phyloP scores from a whole-genome alignment of 225 moss, liverwort and hornwort genomes.

The Straminergon stramineum region DNA sequence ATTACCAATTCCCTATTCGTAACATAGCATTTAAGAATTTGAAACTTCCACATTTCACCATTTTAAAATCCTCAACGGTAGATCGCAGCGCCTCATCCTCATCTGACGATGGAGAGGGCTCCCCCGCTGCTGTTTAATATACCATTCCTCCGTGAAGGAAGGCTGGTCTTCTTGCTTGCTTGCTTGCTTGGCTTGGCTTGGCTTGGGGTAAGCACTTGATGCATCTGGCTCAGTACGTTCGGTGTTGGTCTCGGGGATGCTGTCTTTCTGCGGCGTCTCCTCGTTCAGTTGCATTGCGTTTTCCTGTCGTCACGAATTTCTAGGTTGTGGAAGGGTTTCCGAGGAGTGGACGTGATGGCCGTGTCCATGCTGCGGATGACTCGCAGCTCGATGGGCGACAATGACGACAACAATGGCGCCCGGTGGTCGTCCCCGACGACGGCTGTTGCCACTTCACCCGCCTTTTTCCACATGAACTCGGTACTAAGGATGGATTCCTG shows the following conservation, averaged over 20 bases:
- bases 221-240: background rate
- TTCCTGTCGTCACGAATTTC: background rate
- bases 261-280: background rate
- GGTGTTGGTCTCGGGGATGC: background rate
- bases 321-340: background rate
- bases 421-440: background rate
- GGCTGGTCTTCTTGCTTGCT: background rate
- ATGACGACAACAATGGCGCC: background rate
- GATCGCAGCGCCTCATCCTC: background rate
- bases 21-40: background rate
- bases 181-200: background rate
- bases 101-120: background rate
- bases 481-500: background rate
- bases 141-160: background rate
- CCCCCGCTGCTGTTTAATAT: background rate
- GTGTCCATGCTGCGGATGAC: slow-evolving; percentile 19
- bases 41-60: background rate
- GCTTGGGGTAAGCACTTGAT: background rate
- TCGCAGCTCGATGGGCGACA: background rate
- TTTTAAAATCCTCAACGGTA: background rate
- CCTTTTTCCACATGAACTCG: background rate
- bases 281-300: background rate
- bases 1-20: too few relatives aligned
- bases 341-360: background rate
- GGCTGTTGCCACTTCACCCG: background rate